Base-by-base conservation (phyloP, 2,329 filamentous ascomycete species). In the Coniochaeta hoffmannii region DNA sequence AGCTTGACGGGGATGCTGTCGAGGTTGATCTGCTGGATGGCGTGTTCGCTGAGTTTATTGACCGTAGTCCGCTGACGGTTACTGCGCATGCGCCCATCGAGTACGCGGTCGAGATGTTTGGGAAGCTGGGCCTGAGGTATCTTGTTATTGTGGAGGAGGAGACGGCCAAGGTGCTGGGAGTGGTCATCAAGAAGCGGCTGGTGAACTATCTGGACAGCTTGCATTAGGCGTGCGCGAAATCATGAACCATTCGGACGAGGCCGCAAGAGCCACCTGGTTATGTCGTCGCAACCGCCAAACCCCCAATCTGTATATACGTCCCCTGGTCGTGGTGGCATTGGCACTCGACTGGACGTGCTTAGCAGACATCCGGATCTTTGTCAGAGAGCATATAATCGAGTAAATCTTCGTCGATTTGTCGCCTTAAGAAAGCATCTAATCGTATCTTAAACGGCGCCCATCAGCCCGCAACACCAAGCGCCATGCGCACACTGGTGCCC, bases 41-140 rank as follows among this genome's bases (percentile, higher is more conserved):
- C 5, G 57, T 64, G 50, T 61, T 83, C 12, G 68, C 70, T 0
- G 69, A 68, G 1, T 79, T 82, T 59, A 72, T 84, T 1, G 80
- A 83, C 62, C 69, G 74, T 1, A 82, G 77, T 15, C 80, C 79
- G 1, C 58, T 83, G 56, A 75, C 68, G 1, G 65, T 83, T 6
- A 76, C 71, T 55, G 73, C 71, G 1, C 73, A 73, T 46, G 78
- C 80, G 44, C 80, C 80, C 10, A 71, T 84, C 61, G 81, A 85
- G 64, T 81, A 80, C 64, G 78, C 74, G 1, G 76, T 82, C 1
- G 81, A 83, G 65, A 78, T 84, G 74, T 83, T 84, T 68, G 75
- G 74, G 3, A 82, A 81, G 62, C 61, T 85, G 41, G 81, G 80
- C 0, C 59, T 83, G 59, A 67, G 79, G 56, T 73, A 82, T 67